These are phyloP conservation scores for Tricholoma saponaceum DNA, from an alignment of 768 basidiomycete genomes.

Conservation along the genomic window DNA sequence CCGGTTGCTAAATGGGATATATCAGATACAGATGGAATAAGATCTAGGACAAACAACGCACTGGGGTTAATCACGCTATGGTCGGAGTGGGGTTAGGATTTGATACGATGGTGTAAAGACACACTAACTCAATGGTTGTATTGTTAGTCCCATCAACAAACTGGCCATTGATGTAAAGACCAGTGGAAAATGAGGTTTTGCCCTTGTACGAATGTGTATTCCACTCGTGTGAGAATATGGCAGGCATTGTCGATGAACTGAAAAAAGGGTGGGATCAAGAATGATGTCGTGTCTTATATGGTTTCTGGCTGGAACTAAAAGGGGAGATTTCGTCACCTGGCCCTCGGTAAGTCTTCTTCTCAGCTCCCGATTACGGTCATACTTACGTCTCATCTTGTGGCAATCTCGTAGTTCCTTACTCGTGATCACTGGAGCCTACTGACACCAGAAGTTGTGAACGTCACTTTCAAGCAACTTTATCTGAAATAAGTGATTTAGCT, in stretches of 20 bases:
- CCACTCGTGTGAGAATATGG: constrained; percentile 45
- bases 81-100: constrained; percentile 4
- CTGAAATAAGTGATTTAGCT: too few relatives aligned
- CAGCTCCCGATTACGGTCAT: too few relatives aligned
- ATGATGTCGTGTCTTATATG: not conserved
- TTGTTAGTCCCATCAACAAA: constrained; percentile 52
- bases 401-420: too few relatives aligned
- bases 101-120: constrained; percentile 1
- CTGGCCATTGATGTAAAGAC: constrained; percentile 61
- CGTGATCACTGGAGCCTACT: too few relatives aligned
- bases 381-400: too few relatives aligned
- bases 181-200: constrained; percentile 28
- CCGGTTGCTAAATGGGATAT: constrained; percentile 49
- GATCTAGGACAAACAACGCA: constrained; percentile 15
- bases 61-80: constrained; percentile 56
- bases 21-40: not conserved
- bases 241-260: constrained; percentile 20
- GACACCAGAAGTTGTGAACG: too few relatives aligned
- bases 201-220: constrained; percentile 53
- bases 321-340: too few relatives aligned
- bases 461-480: too few relatives aligned
- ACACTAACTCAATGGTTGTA: constrained; percentile 59
- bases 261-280: not conserved
- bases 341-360: too few relatives aligned
- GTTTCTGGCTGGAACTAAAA: not conserved